Percentiles rank a stretch among this genome's conserved stretches.
Conservation (phyloP, 2,329 filamentous ascomycete species). For the Sclerotinia borealis region DNA sequence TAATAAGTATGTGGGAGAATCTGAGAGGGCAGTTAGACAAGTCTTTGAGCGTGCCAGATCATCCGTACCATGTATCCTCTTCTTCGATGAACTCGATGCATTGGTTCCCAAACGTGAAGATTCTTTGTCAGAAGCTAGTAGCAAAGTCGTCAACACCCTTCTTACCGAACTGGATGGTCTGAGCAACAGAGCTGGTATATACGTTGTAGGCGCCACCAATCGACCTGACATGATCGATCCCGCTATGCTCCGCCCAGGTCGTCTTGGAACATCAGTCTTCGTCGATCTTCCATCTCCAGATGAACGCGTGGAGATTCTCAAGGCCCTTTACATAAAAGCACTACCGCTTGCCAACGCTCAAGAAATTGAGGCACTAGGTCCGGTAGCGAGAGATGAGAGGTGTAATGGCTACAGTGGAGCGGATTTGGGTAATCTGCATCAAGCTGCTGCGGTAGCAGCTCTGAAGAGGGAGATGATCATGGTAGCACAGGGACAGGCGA, state of each 20-base stretch:
- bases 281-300: constrained; percentile 75
- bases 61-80: constrained; percentile 86
- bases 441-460: constrained; percentile 32
- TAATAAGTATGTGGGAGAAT: constrained; percentile 97
- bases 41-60: constrained; percentile 84
- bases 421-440: constrained; percentile 50
- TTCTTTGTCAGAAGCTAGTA: constrained; percentile 71
- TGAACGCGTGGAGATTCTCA: constrained; percentile 81
- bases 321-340: constrained; percentile 53
- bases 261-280: constrained; percentile 82
- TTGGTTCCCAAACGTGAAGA: constrained; percentile 80
- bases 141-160: constrained; percentile 88
- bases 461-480: constrained; percentile 29
- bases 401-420: constrained; percentile 75
- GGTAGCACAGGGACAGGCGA: constrained; percentile 9
- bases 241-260: constrained; percentile 86
- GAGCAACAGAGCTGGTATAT: constrained; percentile 74
- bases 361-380: constrained; percentile 49
- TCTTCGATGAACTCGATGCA: constrained; percentile 97
- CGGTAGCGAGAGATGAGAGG: constrained; percentile 57
- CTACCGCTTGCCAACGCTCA: constrained; percentile 47
- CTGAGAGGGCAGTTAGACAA: constrained; percentile 85
- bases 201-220: constrained; percentile 92
- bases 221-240: constrained; percentile 94
- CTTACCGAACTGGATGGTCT: constrained; percentile 92